phyloP scores from a whole-genome alignment of 129 eudicot genomes.

The Ambrosia trifida region DNA sequence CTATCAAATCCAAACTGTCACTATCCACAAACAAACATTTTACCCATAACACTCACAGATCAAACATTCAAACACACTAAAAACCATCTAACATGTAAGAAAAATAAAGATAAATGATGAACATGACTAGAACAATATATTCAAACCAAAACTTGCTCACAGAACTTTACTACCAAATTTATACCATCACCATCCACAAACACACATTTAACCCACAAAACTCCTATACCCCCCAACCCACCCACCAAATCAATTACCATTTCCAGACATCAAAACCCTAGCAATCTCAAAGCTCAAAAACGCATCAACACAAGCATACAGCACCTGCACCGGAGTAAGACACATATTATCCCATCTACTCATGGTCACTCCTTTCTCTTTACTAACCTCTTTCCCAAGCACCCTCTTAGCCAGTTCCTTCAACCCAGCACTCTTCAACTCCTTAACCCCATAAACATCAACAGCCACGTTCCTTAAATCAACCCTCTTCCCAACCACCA shows the following conservation, averaged over 20 bases:
- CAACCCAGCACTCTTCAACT: slow-evolving; percentile 42
- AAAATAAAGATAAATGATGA: no score
- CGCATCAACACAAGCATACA: slow-evolving; percentile 76
- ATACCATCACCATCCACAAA: no score
- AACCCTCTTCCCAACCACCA: slow-evolving; percentile 21
- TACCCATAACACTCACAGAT: no score
- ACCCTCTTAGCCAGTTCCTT: slow-evolving; percentile 33
- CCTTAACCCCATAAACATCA: slow-evolving; percentile 12
- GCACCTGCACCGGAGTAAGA: slow-evolving; percentile 44
- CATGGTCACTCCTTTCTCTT: slow-evolving; percentile 48
- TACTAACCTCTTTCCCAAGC: slow-evolving; percentile 44
- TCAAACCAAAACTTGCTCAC: no score
- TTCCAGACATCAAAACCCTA: slow-evolving; percentile 37
- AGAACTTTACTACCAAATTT: no score
- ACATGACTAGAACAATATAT: no score
- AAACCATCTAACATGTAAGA: no score
- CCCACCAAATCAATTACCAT: background rate
- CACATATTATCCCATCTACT: slow-evolving; percentile 58
- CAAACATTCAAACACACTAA: no score
- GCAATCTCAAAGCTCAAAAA: slow-evolving; percentile 64
- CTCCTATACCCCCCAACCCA: background rate
- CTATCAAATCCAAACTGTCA: no score
- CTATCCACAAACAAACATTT: no score
- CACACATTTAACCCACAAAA: background rate
- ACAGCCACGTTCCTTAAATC: slow-evolving; percentile 50